These are phyloP conservation scores for Isoetes taiwanensis DNA, from an alignment of 75 land plant species.

Conservation along the genomic window DNA sequence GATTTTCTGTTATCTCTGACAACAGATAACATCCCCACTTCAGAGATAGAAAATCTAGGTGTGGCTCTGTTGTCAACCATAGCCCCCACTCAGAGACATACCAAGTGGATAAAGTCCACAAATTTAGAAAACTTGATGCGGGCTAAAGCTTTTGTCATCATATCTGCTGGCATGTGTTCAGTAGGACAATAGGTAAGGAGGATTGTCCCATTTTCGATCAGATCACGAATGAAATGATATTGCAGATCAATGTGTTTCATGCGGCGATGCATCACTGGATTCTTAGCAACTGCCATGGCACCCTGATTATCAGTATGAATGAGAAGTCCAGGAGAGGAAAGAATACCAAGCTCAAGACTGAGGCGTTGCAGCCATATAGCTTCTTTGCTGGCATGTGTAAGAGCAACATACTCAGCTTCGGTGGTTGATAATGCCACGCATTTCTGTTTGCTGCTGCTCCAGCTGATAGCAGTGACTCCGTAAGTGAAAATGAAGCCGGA, in stretches of 20 bases:
- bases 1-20: too few species aligned
- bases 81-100: too few species aligned
- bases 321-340: not conserved
- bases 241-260: constrained; percentile 10
- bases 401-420: not conserved
- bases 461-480: not conserved
- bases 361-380: too few species aligned
- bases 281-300: constrained; percentile 6
- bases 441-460: not conserved
- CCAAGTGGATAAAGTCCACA: too few species aligned
- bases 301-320: constrained; percentile 7
- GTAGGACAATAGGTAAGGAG: too few species aligned
- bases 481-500: too few species aligned
- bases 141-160: not conserved
- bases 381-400: not conserved
- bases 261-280: constrained; percentile 4
- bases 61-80: too few species aligned
- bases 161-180: not conserved
- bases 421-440: not conserved
- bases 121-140: too few species aligned
- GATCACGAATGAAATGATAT: constrained; percentile 8
- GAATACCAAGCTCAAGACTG: too few species aligned
- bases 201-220: too few species aligned
- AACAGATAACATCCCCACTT: too few species aligned
- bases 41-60: too few species aligned